These are phyloP conservation scores for Citrus maxima DNA, from an alignment of 345 rosid genomes.

Conservation along the genomic window DNA sequence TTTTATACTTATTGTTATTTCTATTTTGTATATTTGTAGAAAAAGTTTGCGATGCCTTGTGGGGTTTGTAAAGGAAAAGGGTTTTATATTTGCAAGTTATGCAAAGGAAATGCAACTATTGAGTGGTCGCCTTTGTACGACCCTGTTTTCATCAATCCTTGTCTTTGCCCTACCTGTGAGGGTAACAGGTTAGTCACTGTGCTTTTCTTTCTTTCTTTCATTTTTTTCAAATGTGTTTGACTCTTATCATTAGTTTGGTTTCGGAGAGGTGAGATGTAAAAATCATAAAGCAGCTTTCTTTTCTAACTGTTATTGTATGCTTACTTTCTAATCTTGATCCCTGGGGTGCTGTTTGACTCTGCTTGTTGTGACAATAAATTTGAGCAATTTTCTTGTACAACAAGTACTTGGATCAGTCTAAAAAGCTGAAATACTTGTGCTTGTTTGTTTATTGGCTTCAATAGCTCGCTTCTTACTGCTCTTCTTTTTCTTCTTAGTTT, in stretches of 20 bases:
- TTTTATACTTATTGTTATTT: neutral
- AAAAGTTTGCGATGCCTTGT: slow-evolving; percentile 50
- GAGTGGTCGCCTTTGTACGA: slow-evolving; percentile 82
- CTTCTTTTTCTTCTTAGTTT: too few species aligned
- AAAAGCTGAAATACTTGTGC: too few species aligned
- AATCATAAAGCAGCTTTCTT: neutral
- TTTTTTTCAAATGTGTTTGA: too few species aligned
- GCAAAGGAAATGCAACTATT: slow-evolving; percentile 68
- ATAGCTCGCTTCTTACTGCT: too few species aligned
- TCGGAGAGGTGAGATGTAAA: neutral
- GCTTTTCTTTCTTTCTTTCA: too few species aligned
- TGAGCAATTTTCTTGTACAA: too few species aligned
- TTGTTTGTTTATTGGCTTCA: too few species aligned
- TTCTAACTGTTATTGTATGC: neutral
- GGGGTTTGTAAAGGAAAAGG: slow-evolving; percentile 71
- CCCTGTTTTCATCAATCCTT: slow-evolving; percentile 72
- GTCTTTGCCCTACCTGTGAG: slow-evolving; percentile 92
- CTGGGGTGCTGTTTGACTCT: neutral
- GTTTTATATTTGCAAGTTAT: slow-evolving; percentile 76
- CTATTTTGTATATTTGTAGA: slow-evolving; percentile 25
- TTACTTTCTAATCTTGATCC: neutral
- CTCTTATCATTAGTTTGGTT: neutral
- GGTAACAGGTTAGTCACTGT: slow-evolving; percentile 61
- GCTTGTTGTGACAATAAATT: too few species aligned
- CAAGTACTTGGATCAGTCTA: too few species aligned